Evolutionary conservation across 257 asterid genomes (phyloP), one percentile per base, ranked within the genome.

Genomic region (Penstemon newberryi): DNA sequence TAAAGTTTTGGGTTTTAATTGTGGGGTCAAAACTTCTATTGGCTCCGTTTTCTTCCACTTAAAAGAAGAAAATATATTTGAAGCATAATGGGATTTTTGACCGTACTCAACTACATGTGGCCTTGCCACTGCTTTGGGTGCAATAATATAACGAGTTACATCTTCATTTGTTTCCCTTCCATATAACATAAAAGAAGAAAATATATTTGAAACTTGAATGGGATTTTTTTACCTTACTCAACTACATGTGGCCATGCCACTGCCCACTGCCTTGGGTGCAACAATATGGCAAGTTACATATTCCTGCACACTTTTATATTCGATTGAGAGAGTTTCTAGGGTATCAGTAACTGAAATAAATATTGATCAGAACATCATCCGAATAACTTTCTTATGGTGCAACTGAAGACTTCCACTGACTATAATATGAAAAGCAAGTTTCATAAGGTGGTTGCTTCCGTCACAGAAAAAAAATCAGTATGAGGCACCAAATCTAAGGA

Each of bases 191-290:
- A 42, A 62, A 66, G 56, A 68, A 44, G 54, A 57, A 63, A 19
- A 40, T 51, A 66, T 43, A 60, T 54, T 71, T 60, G 70, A 50
- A 63, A 71, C 64, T 59, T 25, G 45, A 15, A 18, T 63, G 18
- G 39, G 56, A 69, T 72, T 50, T 53, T 60, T 56, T 69, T 66
- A 39, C 57, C 52, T 68, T 57, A 44, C 70, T 59, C 60, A 58
- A 9, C 52, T 51, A 33, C 70, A 55, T 5, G 25, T 54, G 60
- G 49, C 37, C 57, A 56, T 42, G 49, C 43, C 60, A 42, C 33
- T 36, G 44, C 75, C 42, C 41, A 12, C 33, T 25, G 33, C 33
- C 2, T 25, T 25, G 44, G 66, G 47, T 44, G 45, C 58, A 46
- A 33, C 25, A 62, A 53, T 44, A 58, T 63, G 60, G 64, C 53